Percentiles rank a stretch among this genome's conserved stretches.
Conservation (phyloP, 352 stramenopile species). For the Phytophthora podocarpi region DNA sequence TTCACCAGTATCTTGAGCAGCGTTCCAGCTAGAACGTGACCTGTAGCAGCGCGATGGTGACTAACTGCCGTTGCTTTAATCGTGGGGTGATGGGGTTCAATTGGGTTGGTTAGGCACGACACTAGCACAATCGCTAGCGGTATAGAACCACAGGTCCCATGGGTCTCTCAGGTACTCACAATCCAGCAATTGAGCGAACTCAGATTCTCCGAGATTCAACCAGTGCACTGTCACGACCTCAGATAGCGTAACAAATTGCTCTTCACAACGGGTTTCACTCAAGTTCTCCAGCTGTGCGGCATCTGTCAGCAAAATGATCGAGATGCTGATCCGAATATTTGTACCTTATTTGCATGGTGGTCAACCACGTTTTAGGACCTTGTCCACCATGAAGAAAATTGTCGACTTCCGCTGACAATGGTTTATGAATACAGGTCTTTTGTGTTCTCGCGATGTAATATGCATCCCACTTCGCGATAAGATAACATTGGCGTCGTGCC, state of each 20-base stretch:
- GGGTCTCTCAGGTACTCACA: neutral
- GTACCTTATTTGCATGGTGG: neutral
- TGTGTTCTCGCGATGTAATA: no score
- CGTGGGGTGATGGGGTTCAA: neutral
- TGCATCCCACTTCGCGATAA: no score
- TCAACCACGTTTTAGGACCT: neutral
- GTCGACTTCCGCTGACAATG: neutral
- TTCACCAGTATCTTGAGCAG: neutral
- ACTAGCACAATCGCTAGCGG: neutral
- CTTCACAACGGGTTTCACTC: neutral
- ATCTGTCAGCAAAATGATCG: no score
- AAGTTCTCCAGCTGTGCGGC: slow-evolving; percentile 2
- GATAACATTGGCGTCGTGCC: no score
- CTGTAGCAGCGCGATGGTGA: neutral
- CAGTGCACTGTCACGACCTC: neutral
- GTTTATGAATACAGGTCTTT: slow-evolving; percentile 1
- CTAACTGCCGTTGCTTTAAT: no score
- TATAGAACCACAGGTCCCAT: slow-evolving; percentile 7
- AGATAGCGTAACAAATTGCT: neutral
- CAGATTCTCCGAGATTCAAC: no score
- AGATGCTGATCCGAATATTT: no score
- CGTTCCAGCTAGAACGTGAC: neutral
- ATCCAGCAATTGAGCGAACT: slow-evolving; percentile 4
- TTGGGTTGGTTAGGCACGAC: slow-evolving; percentile 5
- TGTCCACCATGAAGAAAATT: neutral